Base-by-base conservation (phyloP, 2,329 filamentous ascomycete genomes). In the Pseudocercospora crystallina region DNA sequence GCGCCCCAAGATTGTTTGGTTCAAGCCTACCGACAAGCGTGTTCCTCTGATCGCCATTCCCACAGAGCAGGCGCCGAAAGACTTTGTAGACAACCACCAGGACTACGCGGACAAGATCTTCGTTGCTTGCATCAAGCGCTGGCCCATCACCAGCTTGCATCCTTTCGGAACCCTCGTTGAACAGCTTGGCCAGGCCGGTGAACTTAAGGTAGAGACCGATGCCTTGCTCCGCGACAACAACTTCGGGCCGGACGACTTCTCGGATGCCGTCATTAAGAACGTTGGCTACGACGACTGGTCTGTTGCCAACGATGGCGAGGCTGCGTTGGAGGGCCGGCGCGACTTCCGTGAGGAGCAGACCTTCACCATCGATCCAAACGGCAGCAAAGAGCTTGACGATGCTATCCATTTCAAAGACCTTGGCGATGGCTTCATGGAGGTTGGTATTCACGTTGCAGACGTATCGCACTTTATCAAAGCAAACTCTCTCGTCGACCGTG, bases 1-100 rank as follows among this genome's bases (percentile, higher is more conserved):
- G 59, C 96, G 96, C 75, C 94, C 94, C 57, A 99, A 99, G 84
- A 99, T 99, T 73, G 94, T 99, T 36, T 99, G 94, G 94, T 99
- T 99, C 78, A 99, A 99, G 79, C 94, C 94, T 51, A 99, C 94
- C 1, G 94, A 99, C 75, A 97, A 99, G 82, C 90, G 94, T 67
- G 94, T 99, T 41, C 94, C 94, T 43, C 79, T 99, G 60, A 99
- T 99, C 71, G 94, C 94, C 47, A 99, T 99, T 59, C 94, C 94
- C 1, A 99, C 94, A 2, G 94, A 99, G 71, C 94, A 99, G 74
- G 94, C 94, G 8, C 94, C 94, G 14, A 87, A 90, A 32, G 94
- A 97, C 73, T 99, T 99, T 65, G 94, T 99, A 26, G 94, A 99
- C 77, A 96, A 94, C 73, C 94, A 99, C 71, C 90, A 96, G 71